Base-by-base conservation (phyloP, 768 basidiomycete genomes). In the Termitomyces sp. region DNA sequence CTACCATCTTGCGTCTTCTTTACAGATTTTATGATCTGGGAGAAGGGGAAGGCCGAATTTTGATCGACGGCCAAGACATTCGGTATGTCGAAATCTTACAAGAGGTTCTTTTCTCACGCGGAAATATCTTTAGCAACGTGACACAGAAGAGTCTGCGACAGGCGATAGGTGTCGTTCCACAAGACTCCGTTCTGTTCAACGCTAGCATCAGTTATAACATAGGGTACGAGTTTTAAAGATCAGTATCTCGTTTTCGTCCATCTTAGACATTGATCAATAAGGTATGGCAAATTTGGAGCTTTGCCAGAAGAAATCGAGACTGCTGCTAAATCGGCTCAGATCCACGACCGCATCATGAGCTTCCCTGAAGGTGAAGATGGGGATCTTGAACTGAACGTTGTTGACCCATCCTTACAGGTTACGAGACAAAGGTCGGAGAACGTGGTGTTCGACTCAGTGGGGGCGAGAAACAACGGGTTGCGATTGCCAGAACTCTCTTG, bases 21-120 rank as follows among this genome's bases (percentile, higher is more conserved):
- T 97, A 92, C 70, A 81, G 94, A 21, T 94, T 98, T 73, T 97
- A 98, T 68, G 94, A 98, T 64, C 77, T 94, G 14, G 78, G 81
- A 17, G 82, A 84, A 53, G 93, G 93, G 32, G 80, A 88, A 58
- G 89, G 89, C 14, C 75, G 86, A 40, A 94, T 96, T 61, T 71
- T 85, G 45, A 85, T 96, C 58, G 93, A 97, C 63, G 91, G 89
- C 5, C 80, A 89, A 64, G 91, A 97, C 63, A 89, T 98, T 54
- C 73, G 78, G 79, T 75, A 59, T 17, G 63, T 3, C 21, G n/a
- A 30, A 47, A 17, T 49, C 25, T 45, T 30, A 32, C 49, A 23
- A 28, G 4, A 34, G 11, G 19, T 27, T 54, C 14, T 25, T 12
- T 12, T 28, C 25, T 44, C 47, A 45, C 56, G 5, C 55, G 14